phyloP scores from a whole-genome alignment of 176 grass and related monocot genomes.

The Bothriochloa decipiens region DNA sequence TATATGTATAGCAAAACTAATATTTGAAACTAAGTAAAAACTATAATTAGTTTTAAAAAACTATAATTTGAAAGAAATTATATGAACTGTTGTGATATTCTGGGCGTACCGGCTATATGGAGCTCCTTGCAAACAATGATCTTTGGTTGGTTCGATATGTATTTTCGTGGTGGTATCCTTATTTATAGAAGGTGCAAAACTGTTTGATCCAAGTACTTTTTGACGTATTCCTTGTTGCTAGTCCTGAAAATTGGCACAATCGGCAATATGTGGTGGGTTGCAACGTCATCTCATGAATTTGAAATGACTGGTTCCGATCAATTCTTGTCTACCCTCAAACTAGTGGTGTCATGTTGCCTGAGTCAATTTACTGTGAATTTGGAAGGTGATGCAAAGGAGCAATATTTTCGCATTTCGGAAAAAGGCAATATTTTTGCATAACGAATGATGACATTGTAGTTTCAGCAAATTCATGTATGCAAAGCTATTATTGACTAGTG shows the following conservation, averaged over 20 bases:
- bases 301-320: constrained; percentile 12
- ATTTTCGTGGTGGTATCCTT: not conserved
- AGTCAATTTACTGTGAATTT: constrained; percentile 24
- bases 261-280: not conserved
- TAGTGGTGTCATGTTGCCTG: not conserved
- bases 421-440: not conserved
- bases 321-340: constrained; percentile 10
- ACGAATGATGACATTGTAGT: not conserved
- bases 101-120: not conserved
- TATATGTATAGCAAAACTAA: no score
- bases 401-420: not conserved
- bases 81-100: not conserved
- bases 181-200: constrained; percentile 9
- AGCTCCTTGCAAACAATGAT: not conserved
- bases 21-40: not conserved
- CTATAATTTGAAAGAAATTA: not conserved
- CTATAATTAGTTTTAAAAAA: not conserved
- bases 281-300: not conserved
- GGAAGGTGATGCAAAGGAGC: constrained; percentile 26
- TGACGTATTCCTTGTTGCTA: not conserved
- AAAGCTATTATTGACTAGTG: not conserved
- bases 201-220: not conserved
- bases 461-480: not conserved
- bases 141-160: not conserved
- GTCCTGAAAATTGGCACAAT: not conserved